Base-by-base conservation (phyloP, 208 protist genomes). In the Histomonas meleagridis region DNA sequence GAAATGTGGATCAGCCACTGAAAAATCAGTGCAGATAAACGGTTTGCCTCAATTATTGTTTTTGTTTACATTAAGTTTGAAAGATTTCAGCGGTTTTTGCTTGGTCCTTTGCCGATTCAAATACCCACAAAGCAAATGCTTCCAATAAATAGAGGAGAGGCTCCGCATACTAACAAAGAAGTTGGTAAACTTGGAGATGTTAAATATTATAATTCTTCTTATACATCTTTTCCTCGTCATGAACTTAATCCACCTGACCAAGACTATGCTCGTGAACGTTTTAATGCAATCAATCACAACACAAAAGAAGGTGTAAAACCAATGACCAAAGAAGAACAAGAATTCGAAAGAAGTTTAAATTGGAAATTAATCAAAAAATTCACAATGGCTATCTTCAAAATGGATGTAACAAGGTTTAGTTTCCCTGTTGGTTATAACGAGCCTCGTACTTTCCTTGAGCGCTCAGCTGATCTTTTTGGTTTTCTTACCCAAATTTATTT, bases 341-440 rank as follows among this genome's bases (percentile, higher is more conserved):
- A 35, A n/a, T 76, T 76, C 23, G 65, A 76, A 23, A 76, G 65
- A 76, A 4, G 18, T 1, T 7, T 76, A 10, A 76, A 76, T 18
- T 76, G 65, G 65, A 38, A 76, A 46, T 9, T 76, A 18, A 18
- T 76, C 32, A 76, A 76, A 43, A 76, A 76, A 46, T 76, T 76
- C 18, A 76, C 65, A 76, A 76, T 43, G 65, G 35, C 1, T 10
- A 76, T 76, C 43, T 76, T 76, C 65, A 43, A 35, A 43, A 43
- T 76, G 35, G 65, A 76, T 76, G 32, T 76, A 26, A 35, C 26
- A 18, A 35, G 18, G 7, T 76, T 76, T 18, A 46, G 32, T 23
- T 76, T 92, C 23, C 91, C 91, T 38, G 91, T 92, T 91, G 72
- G 65, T 46, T 55, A 91, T 35, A 70, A 62, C 26, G 91, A 92